Conservation (phyloP, 495 filamentous ascomycete species). For the Penicillium manginii region DNA sequence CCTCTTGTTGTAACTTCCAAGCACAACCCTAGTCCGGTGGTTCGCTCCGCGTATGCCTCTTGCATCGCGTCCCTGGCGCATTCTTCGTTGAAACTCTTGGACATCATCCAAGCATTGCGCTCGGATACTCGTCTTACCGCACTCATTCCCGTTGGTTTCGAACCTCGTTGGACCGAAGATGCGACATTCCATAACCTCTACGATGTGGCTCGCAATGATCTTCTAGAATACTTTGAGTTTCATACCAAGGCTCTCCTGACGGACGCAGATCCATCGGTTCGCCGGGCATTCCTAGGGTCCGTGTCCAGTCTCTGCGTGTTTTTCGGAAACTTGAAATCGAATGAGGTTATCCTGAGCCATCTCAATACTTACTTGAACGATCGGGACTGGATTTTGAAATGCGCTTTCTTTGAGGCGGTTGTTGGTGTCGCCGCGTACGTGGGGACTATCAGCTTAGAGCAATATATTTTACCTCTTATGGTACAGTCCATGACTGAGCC, state of each 20-base stretch:
- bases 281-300: slow-evolving; percentile 89
- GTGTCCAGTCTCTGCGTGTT: slow-evolving; percentile 93
- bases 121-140: slow-evolving; percentile 81
- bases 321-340: slow-evolving; percentile 86
- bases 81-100: slow-evolving; percentile 82
- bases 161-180: slow-evolving; percentile 66
- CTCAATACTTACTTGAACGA: slow-evolving; percentile 98
- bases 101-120: slow-evolving; percentile 85
- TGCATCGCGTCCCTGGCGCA: slow-evolving; percentile 90
- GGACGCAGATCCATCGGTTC: slow-evolving; percentile 84
- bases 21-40: slow-evolving; percentile 65
- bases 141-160: slow-evolving; percentile 69
- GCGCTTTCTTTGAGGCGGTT: slow-evolving; percentile 94
- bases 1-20: slow-evolving; percentile 62
- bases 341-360: slow-evolving; percentile 92
- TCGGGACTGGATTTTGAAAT: slow-evolving; percentile 93
- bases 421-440: slow-evolving; percentile 91
- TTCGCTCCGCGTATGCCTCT: slow-evolving; percentile 88
- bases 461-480: slow-evolving; percentile 96
- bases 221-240: slow-evolving; percentile 77
- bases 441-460: slow-evolving; percentile 84
- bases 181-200: slow-evolving; percentile 79
- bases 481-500: slow-evolving; percentile 94
- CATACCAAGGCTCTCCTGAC: slow-evolving; percentile 91
- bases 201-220: slow-evolving; percentile 76